Evolutionary conservation across 768 basidiomycete genomes (phyloP).

Genomic region (Solioccasus polychromus): DNA sequence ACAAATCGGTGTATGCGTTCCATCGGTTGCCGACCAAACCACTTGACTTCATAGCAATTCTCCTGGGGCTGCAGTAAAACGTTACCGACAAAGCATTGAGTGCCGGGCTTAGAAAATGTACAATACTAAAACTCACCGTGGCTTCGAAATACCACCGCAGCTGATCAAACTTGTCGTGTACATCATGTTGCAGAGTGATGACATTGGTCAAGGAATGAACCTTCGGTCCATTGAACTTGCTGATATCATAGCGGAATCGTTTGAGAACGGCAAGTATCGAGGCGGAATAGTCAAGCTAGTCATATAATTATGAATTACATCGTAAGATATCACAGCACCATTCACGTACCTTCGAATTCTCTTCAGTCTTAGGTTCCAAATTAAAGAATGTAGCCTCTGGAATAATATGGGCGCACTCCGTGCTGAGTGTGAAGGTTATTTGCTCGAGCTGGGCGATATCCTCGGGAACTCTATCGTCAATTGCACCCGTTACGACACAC

Average conservation of each 20-base stretch:
- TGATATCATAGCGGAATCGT: conserved; percentile 3
- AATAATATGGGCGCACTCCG: conserved; percentile 4
- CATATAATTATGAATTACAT: neutral
- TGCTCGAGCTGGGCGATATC: neutral
- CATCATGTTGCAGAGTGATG: neutral
- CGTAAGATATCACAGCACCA: neutral
- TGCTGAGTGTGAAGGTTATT: neutral
- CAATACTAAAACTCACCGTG: conserved; percentile 1
- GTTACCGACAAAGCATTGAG: neutral
- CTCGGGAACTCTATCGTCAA: conserved; percentile 12
- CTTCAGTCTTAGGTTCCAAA: neutral
- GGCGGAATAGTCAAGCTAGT: conserved; percentile 3
- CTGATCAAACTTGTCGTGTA: conserved; percentile 2
- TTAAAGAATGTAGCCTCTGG: conserved; percentile 3
- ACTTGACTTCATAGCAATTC: conserved; percentile 8
- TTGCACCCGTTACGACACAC: conserved; percentile 31
- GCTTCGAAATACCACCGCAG: conserved; percentile 6
- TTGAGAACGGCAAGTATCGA: conserved; percentile 3
- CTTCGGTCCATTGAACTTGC: neutral
- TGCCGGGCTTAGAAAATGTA: neutral
- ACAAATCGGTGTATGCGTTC: neutral
- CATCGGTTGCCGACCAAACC: neutral
- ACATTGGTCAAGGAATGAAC: conserved; percentile 11
- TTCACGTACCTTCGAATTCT: neutral
- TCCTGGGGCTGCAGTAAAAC: neutral